Evolutionary conservation across 306 rosid genomes (phyloP).

Genomic region (Acacia confusa): DNA sequence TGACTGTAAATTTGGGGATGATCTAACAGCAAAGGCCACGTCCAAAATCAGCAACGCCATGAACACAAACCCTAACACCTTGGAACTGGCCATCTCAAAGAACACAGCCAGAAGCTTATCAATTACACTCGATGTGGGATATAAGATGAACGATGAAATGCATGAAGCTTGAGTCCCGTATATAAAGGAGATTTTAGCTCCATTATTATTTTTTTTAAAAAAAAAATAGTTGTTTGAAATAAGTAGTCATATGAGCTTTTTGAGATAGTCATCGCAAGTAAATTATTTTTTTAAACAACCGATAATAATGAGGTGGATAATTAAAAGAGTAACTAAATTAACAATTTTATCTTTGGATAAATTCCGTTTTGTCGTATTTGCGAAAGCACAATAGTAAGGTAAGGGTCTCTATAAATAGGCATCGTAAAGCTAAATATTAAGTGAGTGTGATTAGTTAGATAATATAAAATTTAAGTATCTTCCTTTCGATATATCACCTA

Average conservation of each 20-base stretch:
- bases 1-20: neutral
- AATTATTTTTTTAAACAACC: neutral
- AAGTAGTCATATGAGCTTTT: neutral
- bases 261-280: neutral
- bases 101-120: constrained; percentile 11
- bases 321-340: neutral
- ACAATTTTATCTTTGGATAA: neutral
- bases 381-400: neutral
- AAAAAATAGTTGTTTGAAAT: neutral
- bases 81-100: constrained; percentile 51
- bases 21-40: constrained; percentile 56
- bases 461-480: neutral
- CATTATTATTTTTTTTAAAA: too few species aligned
- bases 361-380: neutral
- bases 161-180: neutral
- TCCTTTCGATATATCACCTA: neutral
- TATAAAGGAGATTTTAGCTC: neutral
- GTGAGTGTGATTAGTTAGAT: neutral
- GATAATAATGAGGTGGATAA: neutral
- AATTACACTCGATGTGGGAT: neutral
- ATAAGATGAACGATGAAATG: neutral
- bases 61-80: constrained; percentile 51
- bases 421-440: neutral
- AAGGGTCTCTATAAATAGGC: neutral
- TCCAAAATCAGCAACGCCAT: constrained; percentile 63